Evolutionary conservation across 805 yeast species (phyloP), one percentile per base, ranked within the genome.

Genomic region (Lachancea waltii): DNA sequence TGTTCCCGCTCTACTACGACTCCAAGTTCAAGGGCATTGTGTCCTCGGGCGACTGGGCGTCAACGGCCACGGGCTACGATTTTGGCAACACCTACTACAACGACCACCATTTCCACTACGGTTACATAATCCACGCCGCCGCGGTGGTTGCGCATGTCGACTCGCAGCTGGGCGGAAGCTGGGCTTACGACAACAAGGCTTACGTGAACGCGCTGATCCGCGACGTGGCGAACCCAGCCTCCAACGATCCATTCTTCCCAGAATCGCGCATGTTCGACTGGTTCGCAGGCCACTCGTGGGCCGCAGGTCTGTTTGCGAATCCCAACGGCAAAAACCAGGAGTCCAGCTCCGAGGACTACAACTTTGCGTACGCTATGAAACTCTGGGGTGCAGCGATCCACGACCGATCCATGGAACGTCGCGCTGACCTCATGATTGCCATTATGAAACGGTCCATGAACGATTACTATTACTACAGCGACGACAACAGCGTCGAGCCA

Each of bases 41-140:
- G n/a, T 70, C 81, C 1, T 62, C 72, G 26, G 56, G 58, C 13
- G 54, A 49, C 31, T 48, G 49, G 46, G 72, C 71, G 7, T 58
- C 69, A 16, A 69, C 70, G 37, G 67, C 63, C 35, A 61, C 69
- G 16, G 60, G 63, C 28, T 68, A 68, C 27, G 81, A 78, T 51
- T 85, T 70, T 56, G 95, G 94, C 33, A 72, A 81, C 56, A 73
- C 83, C 17, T 81, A 74, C 56, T 85, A 84, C 62, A 84, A 85
- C 49, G 95, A 85, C 53, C 95, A 85, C 51, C 92, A 85, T 55
- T 85, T 84, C 72, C 94, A 85, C 57, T 85, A 81, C 52, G 92
- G 92, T 8, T 85, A 84, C 59, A 80, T 77, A 48, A 70, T 85
- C 33, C 89, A 84, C 55, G 83, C 94, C 1, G 94, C 94, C 5